Evolutionary conservation across 495 filamentous ascomycete species (phyloP).

Genomic region (Lophiotrema nucula): DNA sequence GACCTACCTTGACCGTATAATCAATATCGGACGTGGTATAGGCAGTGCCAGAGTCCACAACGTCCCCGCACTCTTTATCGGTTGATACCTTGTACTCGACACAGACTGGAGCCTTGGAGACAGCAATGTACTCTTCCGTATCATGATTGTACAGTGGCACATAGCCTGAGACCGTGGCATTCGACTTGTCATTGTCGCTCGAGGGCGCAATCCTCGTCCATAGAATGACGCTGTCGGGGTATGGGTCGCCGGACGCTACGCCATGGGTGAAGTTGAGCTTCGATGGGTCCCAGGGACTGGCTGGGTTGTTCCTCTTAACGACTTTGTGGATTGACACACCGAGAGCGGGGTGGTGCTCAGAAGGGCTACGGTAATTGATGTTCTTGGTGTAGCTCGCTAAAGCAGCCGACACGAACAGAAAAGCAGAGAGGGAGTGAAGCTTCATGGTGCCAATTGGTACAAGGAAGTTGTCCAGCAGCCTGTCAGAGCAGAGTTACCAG

Average conservation of each 20-base stretch:
- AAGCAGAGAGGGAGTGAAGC: slow-evolving; percentile 11
- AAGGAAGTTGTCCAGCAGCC: not conserved
- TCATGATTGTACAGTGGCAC: slow-evolving; percentile 59
- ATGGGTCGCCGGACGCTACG: slow-evolving; percentile 69
- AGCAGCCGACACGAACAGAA: slow-evolving; percentile 4
- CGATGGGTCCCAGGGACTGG: slow-evolving; percentile 45
- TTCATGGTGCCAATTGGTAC: slow-evolving; percentile 26
- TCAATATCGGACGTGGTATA: slow-evolving; percentile 68
- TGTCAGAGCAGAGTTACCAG: not conserved
- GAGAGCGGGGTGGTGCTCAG: slow-evolving; percentile 55
- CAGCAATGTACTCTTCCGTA: slow-evolving; percentile 50
- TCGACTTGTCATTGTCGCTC: slow-evolving; percentile 53
- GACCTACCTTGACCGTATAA: slow-evolving; percentile 63
- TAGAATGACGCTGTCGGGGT: slow-evolving; percentile 60
- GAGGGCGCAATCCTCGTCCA: slow-evolving; percentile 67
- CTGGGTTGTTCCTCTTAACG: slow-evolving; percentile 46
- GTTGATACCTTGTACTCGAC: slow-evolving; percentile 54
- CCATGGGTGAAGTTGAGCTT: slow-evolving; percentile 65
- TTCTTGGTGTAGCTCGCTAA: slow-evolving; percentile 47
- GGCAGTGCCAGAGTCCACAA: slow-evolving; percentile 50
- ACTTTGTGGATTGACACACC: slow-evolving; percentile 54
- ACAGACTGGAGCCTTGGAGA: slow-evolving; percentile 59
- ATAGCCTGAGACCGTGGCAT: slow-evolving; percentile 53
- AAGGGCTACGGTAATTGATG: slow-evolving; percentile 60
- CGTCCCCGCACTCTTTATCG: slow-evolving; percentile 38